Evolutionary conservation across 371 early-diverging fungal genomes (phyloP), one percentile per base, ranked within the genome.

Genomic region (Nosema muscidifuracis): DNA sequence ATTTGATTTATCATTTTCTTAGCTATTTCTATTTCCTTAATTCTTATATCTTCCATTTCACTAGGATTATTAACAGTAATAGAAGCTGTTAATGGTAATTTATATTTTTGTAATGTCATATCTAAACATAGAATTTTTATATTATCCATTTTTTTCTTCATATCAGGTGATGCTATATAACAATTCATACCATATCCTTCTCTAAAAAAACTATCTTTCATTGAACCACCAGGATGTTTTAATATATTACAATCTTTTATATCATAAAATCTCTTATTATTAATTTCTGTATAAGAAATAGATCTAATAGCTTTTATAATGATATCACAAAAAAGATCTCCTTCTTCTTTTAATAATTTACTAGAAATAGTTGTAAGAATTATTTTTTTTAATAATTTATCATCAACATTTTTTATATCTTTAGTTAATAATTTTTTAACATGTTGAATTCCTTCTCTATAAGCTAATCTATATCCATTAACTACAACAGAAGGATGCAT

Each of bases 51-150:
- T 84, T 98, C 99, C 44, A 98, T 86, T 82, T 94, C 88, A 73
- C 93, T 90, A 13, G 97, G 97, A 84, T 95, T 91, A 76, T 95
- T 95, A 56, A 97, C 89, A 33, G 92, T 89, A 79, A 98, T 93
- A 77, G 93, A 89, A 51, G 95, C 95, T 60, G 95, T 95, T 28
- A 99, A 82, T 80, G 92, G 91, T 92, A 97, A 91, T 77, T 95
- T 89, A n/a, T 92, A 91, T 86, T 94, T 97, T 84, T 92, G 92
- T 58, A 99, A 87, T 86, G 96, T 93, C 86, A 99, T 94, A 83
- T 97, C 99, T 57, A 98, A 83, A 81, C 93, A 94, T n/a, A 95
- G 92, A 83, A 99, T 94, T 86, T 92, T 92, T 57, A 96, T 93
- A 68, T 87, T 88, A 44, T 84, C 84, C 13, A 75, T 53, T n/a